Evolutionary conservation across 768 basidiomycete species (phyloP).

Genomic region (Mycena metata): DNA sequence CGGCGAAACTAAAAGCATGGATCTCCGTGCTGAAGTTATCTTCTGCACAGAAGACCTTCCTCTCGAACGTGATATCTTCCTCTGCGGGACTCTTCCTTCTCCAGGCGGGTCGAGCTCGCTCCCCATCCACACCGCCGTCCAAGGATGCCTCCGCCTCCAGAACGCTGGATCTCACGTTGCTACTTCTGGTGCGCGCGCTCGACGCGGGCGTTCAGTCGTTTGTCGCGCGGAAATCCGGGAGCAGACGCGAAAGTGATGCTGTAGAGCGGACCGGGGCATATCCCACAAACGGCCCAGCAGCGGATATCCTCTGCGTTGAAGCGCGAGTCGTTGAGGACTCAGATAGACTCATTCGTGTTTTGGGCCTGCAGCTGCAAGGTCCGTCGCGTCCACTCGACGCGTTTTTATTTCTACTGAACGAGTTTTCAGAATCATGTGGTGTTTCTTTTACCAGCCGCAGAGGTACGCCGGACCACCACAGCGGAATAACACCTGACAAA

Average conservation of each 20-base stretch:
- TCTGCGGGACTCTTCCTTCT: constrained; percentile 69
- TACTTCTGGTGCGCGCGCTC: constrained; percentile 77
- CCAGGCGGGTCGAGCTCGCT: constrained; percentile 58
- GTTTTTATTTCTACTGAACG: constrained; percentile 24
- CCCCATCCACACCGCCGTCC: constrained; percentile 6
- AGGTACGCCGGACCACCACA: constrained; percentile 56
- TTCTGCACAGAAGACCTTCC: constrained; percentile 65
- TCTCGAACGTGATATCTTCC: constrained; percentile 70
- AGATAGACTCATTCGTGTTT: constrained; percentile 78
- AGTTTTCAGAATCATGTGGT: constrained; percentile 84
- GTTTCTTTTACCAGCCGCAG: constrained; percentile 83
- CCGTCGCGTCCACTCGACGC: constrained; percentile 34
- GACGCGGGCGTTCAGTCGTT: constrained; percentile 71
- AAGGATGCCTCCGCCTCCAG: constrained; percentile 54
- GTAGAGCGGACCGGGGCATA: constrained; percentile 14
- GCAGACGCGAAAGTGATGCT: constrained; percentile 34
- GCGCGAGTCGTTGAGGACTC: constrained; percentile 55
- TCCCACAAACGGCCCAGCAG: constrained; percentile 10
- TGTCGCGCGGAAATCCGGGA: constrained; percentile 52
- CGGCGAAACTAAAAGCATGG: constrained; percentile 29
- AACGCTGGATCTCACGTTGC: constrained; percentile 77
- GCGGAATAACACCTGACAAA: constrained; percentile 19
- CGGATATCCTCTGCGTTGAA: constrained; percentile 26
- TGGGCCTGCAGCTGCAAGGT: constrained; percentile 88
- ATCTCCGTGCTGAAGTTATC: constrained; percentile 47